Evolutionary conservation across 768 basidiomycete species (phyloP).

Genomic region (Kwoniella dendrophila): DNA sequence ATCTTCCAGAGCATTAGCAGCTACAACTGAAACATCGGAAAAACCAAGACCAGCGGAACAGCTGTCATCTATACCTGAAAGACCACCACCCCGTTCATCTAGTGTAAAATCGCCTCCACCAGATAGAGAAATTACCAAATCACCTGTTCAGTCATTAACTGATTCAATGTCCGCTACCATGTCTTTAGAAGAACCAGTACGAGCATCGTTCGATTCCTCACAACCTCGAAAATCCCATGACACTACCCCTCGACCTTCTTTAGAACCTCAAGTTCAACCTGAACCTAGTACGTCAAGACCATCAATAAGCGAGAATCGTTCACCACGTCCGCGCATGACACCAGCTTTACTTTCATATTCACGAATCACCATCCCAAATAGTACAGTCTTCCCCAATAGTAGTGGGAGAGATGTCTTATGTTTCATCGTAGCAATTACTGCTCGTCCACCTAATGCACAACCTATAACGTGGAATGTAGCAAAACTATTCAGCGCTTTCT

Average conservation of each 20-base stretch:
- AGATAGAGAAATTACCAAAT: conserved; percentile 15
- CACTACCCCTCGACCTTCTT: conserved; percentile 25
- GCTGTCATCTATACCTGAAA: conserved; percentile 8
- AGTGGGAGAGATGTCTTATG: conserved; percentile 88
- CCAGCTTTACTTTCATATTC: conserved; percentile 71
- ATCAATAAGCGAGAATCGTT: conserved; percentile 1
- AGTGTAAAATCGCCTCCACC: conserved; percentile 15
- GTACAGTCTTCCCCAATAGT: conserved; percentile 84
- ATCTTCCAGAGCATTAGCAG: conserved; percentile 24
- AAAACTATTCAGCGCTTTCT: conserved; percentile 90
- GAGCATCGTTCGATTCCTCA: conserved; percentile 19
- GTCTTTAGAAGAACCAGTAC: conserved; percentile 12
- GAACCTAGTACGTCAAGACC: not conserved
- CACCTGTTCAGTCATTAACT: conserved; percentile 14
- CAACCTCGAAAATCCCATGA: conserved; percentile 17
- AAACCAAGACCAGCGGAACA: not conserved
- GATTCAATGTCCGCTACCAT: conserved; percentile 3
- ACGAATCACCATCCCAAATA: conserved; percentile 70
- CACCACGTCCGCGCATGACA: conserved; percentile 27
- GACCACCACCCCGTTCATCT: conserved; percentile 12
- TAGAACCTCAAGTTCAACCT: conserved; percentile 18
- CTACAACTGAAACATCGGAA: conserved; percentile 14
- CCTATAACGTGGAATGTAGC: conserved; percentile 73
- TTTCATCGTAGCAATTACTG: conserved; percentile 71
- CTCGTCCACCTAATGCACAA: conserved; percentile 45